Base-by-base conservation (phyloP, 129 eudicot genomes). In the Kitagawia praeruptora region DNA sequence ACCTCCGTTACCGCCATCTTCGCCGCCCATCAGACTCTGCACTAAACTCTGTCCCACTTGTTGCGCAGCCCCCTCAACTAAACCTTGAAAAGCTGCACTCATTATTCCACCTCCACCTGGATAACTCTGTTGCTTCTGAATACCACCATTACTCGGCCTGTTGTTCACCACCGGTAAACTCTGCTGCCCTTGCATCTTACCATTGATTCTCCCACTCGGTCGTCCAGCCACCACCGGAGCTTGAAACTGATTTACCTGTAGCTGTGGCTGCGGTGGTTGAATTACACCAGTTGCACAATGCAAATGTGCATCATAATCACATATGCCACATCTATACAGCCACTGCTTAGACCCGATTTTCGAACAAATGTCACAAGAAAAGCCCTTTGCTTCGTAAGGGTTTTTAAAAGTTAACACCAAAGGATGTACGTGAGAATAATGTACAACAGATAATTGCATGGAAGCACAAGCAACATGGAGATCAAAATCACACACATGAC, bases 11-110 rank as follows among this genome's bases (percentile, higher is more conserved):
- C 64, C 64, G 4, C 31, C 66, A n/a, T n/a, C 66, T n/a, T 84
- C 85, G 0, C 86, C 85, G 13, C 86, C 79, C 1, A 84, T 67
- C 8, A 86, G 5, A 51, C 75, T 77, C 42, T 88, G 90, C 72
- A 81, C 78, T 31, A 88, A 56, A 47, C 54, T 75, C 87, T 88
- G 92, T 3, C 92, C 92, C 39, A 88, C 75, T 18, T 78, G 86
- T 78, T 88, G 91, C 39, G 83, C 79, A 69, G 88, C 85, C n/a
- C 92, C 96, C n/a, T 78, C 91, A n/a, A 88, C 88, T n/a, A 90
- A 53, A 28, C 89, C 92, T 14, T 82, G 79, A 45, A 88, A 3
- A 34, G 83, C 83, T 7, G 88, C 80, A 81, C 47, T 71, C 75
- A 80, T 82, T 53, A 88, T 48, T 48, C 77, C 82, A 45, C 46